A percentile compares a stretch with the other conserved stretches of the same genome.
Evolutionary conservation across 345 rosid genomes (phyloP).

Genomic region (Corchorus capsularis): DNA sequence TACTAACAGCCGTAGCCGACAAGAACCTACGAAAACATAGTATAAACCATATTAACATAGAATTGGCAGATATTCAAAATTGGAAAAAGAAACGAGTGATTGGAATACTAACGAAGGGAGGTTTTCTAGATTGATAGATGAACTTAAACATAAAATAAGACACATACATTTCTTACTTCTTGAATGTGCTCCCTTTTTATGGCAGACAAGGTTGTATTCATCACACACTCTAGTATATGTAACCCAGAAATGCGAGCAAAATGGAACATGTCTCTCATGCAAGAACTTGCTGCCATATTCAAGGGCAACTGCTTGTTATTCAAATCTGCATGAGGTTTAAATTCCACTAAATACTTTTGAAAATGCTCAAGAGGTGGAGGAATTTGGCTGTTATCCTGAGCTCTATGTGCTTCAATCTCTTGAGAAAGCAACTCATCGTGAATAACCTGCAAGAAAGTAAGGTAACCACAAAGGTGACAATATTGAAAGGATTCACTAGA

Average conservation of each 20-base stretch:
- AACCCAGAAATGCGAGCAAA: conserved; percentile 85
- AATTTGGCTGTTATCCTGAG: conserved; percentile 54
- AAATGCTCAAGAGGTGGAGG: conserved; percentile 70
- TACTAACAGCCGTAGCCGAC: conserved; percentile 69
- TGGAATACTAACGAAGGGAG: not conserved
- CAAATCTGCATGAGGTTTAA: conserved; percentile 38
- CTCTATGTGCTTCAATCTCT: conserved; percentile 54
- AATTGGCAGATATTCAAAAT: conserved; percentile 17
- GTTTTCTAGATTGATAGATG: conserved; percentile 12
- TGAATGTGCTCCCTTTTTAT: conserved; percentile 71
- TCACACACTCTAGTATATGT: conserved; percentile 80
- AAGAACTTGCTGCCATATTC: conserved; percentile 50
- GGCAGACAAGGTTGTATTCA: conserved; percentile 71
- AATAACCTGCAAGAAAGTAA: conserved; percentile 54
- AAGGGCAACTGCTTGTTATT: conserved; percentile 42
- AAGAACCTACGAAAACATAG: conserved; percentile 59
- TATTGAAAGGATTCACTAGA: not conserved
- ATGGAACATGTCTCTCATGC: conserved; percentile 84
- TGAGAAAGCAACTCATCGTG: conserved; percentile 70
- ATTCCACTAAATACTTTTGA: conserved; percentile 49
- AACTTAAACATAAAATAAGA: conserved; percentile 26
- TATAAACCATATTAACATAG: conserved; percentile 26
- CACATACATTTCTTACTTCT: conserved; percentile 86
- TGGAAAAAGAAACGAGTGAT: conserved; percentile 19
- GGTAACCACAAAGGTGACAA: conserved; percentile 13